Percentiles rank a stretch among this genome's conserved stretches.
phyloP scores from a whole-genome alignment of 2,329 filamentous ascomycete species.

The Aspergillus sp. region DNA sequence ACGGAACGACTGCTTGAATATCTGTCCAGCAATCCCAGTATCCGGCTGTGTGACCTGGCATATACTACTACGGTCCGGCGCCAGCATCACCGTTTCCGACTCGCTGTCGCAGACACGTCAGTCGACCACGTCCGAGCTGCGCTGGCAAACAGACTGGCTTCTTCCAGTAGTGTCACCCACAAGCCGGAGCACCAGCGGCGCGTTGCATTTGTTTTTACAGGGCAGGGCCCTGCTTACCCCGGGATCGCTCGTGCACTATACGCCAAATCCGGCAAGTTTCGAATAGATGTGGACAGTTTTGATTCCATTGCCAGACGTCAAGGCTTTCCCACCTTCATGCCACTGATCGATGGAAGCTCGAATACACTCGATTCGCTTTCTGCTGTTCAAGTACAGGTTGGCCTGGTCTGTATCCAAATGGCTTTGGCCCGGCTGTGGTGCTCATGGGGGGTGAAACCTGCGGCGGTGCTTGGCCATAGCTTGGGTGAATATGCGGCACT shows the following conservation, averaged over 20 bases:
- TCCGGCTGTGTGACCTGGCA: conserved; percentile 54
- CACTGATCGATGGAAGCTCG: conserved; percentile 27
- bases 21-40: conserved; percentile 27
- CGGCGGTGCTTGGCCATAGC: conserved; percentile 42
- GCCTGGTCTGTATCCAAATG: conserved; percentile 41
- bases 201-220: conserved; percentile 32
- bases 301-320: conserved; percentile 21
- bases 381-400: conserved; percentile 23
- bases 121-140: neutral
- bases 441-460: conserved; percentile 36
- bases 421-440: conserved; percentile 38
- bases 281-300: neutral
- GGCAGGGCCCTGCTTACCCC: conserved; percentile 36
- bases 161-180: too few species aligned
- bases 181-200: neutral
- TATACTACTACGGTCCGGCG: conserved; percentile 64
- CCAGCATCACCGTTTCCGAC: conserved; percentile 26
- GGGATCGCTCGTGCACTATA: conserved; percentile 35
- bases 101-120: neutral
- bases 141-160: neutral
- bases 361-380: conserved; percentile 19
- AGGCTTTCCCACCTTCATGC: conserved; percentile 38
- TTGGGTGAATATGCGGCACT: conserved; percentile 35
- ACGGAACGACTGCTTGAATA: conserved; percentile 51
- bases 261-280: conserved; percentile 21